These are phyloP conservation scores for Rhodotorula diobovata DNA, from an alignment of 768 basidiomycete genomes.

Conservation along the genomic window DNA sequence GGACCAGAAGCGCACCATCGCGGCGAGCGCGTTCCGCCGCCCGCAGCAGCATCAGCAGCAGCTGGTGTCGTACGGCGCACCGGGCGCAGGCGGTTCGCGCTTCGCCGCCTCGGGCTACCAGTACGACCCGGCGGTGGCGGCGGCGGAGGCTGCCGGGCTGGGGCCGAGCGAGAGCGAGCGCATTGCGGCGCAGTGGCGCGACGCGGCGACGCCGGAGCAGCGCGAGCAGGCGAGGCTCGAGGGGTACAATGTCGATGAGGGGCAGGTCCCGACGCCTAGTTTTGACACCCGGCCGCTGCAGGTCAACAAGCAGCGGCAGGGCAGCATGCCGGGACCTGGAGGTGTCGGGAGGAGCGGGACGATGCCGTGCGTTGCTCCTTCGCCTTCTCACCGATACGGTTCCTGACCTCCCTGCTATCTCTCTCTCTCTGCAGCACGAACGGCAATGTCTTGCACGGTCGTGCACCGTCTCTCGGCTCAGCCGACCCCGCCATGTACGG, in stretches of 20 bases:
- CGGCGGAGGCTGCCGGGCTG: not conserved
- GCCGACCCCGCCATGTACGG: not conserved
- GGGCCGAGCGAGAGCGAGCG: constrained; percentile 22
- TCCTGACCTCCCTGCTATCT: too few species aligned
- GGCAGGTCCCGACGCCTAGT: not conserved
- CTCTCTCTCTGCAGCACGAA: not conserved
- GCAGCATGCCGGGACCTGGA: not conserved
- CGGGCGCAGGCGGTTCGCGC: not conserved
- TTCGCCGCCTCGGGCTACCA: constrained; percentile 26
- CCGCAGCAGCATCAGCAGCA: not conserved
- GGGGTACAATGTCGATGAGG: not conserved
- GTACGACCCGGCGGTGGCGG: not conserved
- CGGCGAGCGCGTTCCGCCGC: constrained; percentile 33
- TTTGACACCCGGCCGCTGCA: constrained; percentile 31
- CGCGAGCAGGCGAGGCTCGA: not conserved
- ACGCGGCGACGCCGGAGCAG: not conserved
- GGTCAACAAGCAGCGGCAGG: constrained; percentile 19
- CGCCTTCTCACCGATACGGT: not conserved
- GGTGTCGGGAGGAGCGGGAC: constrained; percentile 9
- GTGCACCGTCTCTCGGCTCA: not conserved
- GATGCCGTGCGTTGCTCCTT: not conserved
- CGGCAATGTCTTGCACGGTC: not conserved
- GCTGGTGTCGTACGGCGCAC: not conserved
- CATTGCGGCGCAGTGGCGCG: constrained; percentile 21
- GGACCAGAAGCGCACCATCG: constrained; percentile 27